Base-by-base conservation (phyloP, 768 basidiomycete genomes). In the Gloeophyllum trabeum region DNA sequence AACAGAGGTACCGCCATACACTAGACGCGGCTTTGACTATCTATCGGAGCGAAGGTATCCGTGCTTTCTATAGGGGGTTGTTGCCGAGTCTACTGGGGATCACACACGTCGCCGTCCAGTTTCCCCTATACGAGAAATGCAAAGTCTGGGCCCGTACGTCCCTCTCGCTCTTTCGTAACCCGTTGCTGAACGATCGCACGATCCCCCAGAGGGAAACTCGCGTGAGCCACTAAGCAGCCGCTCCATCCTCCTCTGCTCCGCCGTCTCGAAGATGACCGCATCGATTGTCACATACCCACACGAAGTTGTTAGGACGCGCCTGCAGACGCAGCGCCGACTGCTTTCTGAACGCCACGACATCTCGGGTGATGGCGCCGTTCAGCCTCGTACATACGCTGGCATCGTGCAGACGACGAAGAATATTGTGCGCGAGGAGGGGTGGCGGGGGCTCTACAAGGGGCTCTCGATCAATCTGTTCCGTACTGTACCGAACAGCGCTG, bases 221-320 rank as follows among this genome's bases (percentile, higher is more conserved):
- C 61, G 67, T 14, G 56, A 57, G 35, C 75, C 69, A 2, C 60
- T 92, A 7, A 61, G 76, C 1, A 73, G 76, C 10, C 49, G 54
- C 13, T 57, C 77, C 18, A 93, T 98, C 49, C 79, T 99, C 13
- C 60, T 81, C 16, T 98, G 92, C 66, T 93, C 90, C 14, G 89
- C 87, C n/a, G 63, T 79, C 21, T 84, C 92, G 18, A 99, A 99
- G 60, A 96, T 97, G 87, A 81, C 87, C 1, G 96, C 96, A 5
- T 92, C 91, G 14, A 65, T 97, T 16, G 86, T 83, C 26, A 98
- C 96, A 24, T 99, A 99, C 59, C 96, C 96, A 1, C 96, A 99
- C 62, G 96, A 99, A 61, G 96, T 99, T 35, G 73, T 99, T 25
- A 85, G 96, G n/a, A 98, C 96, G n/a, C 78, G 94, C 4, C 63